phyloP scores from a whole-genome alignment of 306 rosid genomes.

The Delonix regia region DNA sequence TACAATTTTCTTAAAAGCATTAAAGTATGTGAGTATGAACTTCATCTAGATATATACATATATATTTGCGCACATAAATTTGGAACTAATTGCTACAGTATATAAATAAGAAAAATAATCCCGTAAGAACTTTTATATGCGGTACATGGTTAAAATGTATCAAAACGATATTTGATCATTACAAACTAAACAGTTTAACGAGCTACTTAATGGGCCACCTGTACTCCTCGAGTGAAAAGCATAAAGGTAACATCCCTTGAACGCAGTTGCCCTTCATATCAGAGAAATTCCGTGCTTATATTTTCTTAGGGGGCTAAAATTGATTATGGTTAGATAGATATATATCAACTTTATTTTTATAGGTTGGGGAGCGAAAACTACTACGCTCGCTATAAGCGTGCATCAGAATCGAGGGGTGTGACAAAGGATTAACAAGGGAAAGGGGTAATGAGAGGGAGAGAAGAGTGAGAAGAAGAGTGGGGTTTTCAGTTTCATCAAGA shows the following conservation, averaged over 20 bases:
- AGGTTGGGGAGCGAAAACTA: background rate
- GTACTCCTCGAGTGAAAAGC: background rate
- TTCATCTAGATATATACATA: too few species aligned
- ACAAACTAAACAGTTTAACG: background rate
- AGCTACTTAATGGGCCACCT: background rate
- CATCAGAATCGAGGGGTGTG: constrained; percentile 60
- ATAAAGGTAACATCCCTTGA: too few species aligned
- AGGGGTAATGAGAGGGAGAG: background rate
- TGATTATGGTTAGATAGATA: background rate
- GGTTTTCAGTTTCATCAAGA: constrained; percentile 50
- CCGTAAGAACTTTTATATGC: too few species aligned
- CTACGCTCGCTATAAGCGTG: constrained; percentile 20
- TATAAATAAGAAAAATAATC: too few species aligned
- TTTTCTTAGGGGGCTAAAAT: background rate
- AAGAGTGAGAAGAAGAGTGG: constrained; percentile 24
- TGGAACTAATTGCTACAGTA: background rate
- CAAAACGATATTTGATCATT: background rate
- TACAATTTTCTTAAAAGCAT: background rate
- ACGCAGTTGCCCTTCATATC: background rate
- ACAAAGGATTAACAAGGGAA: background rate
- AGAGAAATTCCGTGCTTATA: background rate
- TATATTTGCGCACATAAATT: too few species aligned
- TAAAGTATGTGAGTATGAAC: too few species aligned
- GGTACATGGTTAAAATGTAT: background rate
- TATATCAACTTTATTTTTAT: too few species aligned